phyloP scores from a whole-genome alignment of 768 basidiomycete genomes.

The Leucosporidium scottii region DNA sequence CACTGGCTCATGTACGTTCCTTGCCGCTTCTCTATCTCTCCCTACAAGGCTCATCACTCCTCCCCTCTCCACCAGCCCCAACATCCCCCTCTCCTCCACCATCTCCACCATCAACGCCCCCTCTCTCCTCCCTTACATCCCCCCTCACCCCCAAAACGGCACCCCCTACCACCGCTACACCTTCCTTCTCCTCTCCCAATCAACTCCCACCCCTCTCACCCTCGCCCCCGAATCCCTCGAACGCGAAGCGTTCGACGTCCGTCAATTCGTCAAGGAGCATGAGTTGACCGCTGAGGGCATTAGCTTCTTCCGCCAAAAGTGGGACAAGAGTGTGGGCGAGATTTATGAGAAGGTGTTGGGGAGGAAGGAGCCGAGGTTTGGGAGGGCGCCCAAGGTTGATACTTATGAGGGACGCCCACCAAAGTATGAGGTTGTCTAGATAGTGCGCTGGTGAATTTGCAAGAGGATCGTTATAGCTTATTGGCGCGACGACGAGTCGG shows the following conservation, averaged over 20 bases:
- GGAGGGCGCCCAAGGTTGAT: neutral
- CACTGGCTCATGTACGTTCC: conserved; percentile 75
- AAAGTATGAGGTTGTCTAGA: neutral
- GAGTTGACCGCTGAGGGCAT: conserved; percentile 58
- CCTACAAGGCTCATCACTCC: neutral
- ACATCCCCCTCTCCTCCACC: conserved; percentile 60
- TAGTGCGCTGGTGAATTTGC: too few species aligned
- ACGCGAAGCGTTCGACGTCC: conserved; percentile 52
- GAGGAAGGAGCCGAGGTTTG: conserved; percentile 37
- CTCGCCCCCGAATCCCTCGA: conserved; percentile 2
- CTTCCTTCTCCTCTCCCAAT: conserved; percentile 66
- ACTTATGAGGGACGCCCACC: neutral
- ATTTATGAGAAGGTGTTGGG: conserved; percentile 64
- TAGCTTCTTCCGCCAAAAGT: conserved; percentile 76
- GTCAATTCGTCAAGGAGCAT: conserved; percentile 56
- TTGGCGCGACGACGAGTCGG: too few species aligned
- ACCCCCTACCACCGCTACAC: conserved; percentile 87
- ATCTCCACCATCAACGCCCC: conserved; percentile 26
- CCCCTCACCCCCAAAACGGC: conserved; percentile 85
- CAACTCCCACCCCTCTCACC: conserved; percentile 26
- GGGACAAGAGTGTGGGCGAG: conserved; percentile 50
- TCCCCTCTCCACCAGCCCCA: conserved; percentile 52
- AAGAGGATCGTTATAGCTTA: too few species aligned
- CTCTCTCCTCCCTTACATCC: conserved; percentile 55
- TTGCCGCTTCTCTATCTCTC: conserved; percentile 4